Conservation (phyloP, 805 yeast genomes). For the Kurtzmaniella fragi region DNA sequence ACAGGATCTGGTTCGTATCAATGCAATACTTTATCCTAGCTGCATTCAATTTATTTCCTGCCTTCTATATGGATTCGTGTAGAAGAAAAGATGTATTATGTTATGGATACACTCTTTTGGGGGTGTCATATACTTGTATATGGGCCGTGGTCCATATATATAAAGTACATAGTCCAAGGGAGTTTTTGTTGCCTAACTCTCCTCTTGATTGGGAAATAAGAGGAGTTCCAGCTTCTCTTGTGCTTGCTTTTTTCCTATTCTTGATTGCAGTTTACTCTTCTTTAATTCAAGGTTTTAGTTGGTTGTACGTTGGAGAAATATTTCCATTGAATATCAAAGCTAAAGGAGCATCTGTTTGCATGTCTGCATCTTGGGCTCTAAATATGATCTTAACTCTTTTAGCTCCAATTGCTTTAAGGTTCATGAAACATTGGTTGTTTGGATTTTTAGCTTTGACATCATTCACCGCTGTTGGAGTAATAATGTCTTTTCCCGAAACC, state of each 20-base stretch:
- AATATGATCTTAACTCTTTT: conserved; percentile 32
- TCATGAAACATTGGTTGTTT: conserved; percentile 37
- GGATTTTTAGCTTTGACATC: conserved; percentile 30
- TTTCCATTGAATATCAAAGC: conserved; percentile 41
- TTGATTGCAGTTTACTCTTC: conserved; percentile 44
- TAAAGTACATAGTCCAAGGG: conserved; percentile 7
- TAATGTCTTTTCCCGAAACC: conserved; percentile 43
- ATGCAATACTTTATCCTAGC: conserved; percentile 36
- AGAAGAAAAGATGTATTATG: conserved; percentile 44
- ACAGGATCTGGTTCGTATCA: conserved; percentile 28
- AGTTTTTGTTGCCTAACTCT: conserved; percentile 12
- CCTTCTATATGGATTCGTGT: conserved; percentile 36
- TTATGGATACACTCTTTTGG: conserved; percentile 37
- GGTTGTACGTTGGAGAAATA: conserved; percentile 48
- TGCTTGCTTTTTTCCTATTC: conserved; percentile 40
- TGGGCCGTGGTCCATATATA: conserved; percentile 27
- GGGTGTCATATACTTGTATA: conserved; percentile 28
- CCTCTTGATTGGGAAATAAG: conserved; percentile 30
- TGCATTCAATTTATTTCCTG: conserved; percentile 40
- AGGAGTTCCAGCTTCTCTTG: conserved; percentile 35
- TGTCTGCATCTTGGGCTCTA: conserved; percentile 42
- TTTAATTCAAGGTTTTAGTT: conserved; percentile 42
- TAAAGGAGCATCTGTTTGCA: conserved; percentile 43
- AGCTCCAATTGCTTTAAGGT: conserved; percentile 34
- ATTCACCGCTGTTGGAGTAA: conserved; percentile 22